A percentile compares a stretch with the other conserved stretches of the same genome.
Evolutionary conservation across 306 rosid genomes (phyloP).

Genomic region (Alnus glutinosa): DNA sequence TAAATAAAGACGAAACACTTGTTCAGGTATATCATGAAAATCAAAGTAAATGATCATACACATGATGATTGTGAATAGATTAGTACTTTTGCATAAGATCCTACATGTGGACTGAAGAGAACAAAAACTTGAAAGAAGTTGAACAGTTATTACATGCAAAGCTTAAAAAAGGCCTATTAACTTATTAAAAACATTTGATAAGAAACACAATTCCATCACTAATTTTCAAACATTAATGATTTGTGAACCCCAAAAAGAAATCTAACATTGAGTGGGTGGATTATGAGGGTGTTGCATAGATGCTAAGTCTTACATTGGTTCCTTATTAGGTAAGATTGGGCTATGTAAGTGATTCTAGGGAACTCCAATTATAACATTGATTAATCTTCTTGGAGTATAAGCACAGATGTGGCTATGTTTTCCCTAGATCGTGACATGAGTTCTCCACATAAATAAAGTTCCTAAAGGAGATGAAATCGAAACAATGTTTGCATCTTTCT

Average conservation of each 20-base stretch:
- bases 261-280: too few species aligned
- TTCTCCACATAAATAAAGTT: background rate
- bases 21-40: background rate
- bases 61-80: background rate
- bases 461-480: background rate
- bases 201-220: background rate
- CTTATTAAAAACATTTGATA: background rate
- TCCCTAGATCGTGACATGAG: too few species aligned
- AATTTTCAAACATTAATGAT: background rate
- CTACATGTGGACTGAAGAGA: background rate
- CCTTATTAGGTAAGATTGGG: too few species aligned
- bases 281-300: too few species aligned
- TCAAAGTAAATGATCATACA: background rate
- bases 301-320: too few species aligned
- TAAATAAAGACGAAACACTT: background rate
- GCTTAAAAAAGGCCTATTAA: background rate
- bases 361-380: too few species aligned
- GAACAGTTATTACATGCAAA: background rate
- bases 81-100: background rate
- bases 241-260: too few species aligned
- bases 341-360: too few species aligned
- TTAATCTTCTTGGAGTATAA: too few species aligned
- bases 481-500: background rate
- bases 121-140: background rate
- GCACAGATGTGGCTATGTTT: too few species aligned